A percentile compares a stretch with the other conserved stretches of the same genome.
Evolutionary conservation across 2,329 filamentous ascomycete species (phyloP).

Genomic region (Exserohilum turcica): DNA sequence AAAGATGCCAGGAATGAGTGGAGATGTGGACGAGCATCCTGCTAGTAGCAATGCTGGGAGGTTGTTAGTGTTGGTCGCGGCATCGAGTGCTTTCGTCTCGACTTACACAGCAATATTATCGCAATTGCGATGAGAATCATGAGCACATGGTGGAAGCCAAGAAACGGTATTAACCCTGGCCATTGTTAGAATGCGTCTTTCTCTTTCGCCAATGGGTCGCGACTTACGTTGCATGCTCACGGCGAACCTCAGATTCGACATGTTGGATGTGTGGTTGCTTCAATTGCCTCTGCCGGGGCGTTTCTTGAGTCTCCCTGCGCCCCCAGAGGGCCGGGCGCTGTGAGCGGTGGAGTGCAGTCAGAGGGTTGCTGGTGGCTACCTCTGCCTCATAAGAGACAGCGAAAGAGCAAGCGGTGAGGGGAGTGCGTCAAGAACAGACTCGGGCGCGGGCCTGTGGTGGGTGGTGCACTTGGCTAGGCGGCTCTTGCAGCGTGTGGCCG

Average conservation of each 20-base stretch:
- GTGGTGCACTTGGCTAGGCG: conserved; percentile 24
- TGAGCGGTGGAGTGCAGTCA: conserved; percentile 42
- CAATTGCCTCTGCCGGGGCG: conserved; percentile 30
- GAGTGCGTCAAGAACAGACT: conserved; percentile 27
- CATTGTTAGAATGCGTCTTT: conserved; percentile 32
- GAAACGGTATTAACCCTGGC: conserved; percentile 63
- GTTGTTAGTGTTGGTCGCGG: conserved; percentile 25
- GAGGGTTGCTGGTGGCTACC: conserved; percentile 19
- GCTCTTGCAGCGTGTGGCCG: conserved; percentile 35
- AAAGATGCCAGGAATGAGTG: conserved; percentile 93
- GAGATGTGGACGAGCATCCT: conserved; percentile 95
- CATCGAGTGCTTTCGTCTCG: conserved; percentile 1
- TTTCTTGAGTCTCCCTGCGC: conserved; percentile 44
- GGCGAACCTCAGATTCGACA: conserved; percentile 57
- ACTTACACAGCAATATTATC: conserved; percentile 93
- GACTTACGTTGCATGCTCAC: conserved; percentile 57
- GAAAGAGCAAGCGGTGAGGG: conserved; percentile 29
- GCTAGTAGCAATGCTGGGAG: conserved; percentile 81
- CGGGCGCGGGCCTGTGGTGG: conserved; percentile 24
- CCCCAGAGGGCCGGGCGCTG: conserved; percentile 49
- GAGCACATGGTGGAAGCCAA: conserved; percentile 81
- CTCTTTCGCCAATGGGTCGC: background rate
- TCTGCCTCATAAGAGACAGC: conserved; percentile 21
- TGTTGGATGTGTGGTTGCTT: conserved; percentile 41
- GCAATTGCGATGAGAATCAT: conserved; percentile 96